Evolutionary conservation across 805 yeast genomes (phyloP).

Genomic region (Lipomyces spencermartinsiae): DNA sequence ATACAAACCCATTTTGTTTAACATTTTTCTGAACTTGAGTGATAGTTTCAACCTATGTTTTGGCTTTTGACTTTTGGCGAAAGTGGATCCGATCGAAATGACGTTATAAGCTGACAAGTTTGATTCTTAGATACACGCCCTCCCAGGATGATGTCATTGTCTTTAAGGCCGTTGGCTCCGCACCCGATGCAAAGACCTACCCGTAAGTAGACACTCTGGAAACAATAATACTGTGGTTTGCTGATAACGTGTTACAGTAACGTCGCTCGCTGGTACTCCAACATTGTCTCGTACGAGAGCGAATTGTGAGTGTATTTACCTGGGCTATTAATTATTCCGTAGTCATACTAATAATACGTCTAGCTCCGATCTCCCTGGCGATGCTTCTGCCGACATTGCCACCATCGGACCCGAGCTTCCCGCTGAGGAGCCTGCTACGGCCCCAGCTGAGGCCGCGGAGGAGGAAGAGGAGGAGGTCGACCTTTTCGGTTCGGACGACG

Average conservation of each 20-base stretch:
- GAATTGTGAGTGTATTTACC: slow-evolving; percentile 69
- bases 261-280: slow-evolving; percentile 98
- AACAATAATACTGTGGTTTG: neutral
- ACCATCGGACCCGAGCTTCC: slow-evolving; percentile 48
- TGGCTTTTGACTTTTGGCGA: neutral
- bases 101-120: neutral
- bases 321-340: neutral
- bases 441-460: slow-evolving; percentile 64
- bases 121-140: slow-evolving; percentile 69
- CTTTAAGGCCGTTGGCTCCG: slow-evolving; percentile 78
- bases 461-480: slow-evolving; percentile 93
- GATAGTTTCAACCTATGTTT: slow-evolving; percentile 5
- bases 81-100: neutral
- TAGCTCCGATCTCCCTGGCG: slow-evolving; percentile 69
- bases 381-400: slow-evolving; percentile 52
- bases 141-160: slow-evolving; percentile 95
- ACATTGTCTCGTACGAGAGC: slow-evolving; percentile 90
- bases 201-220: slow-evolving; percentile 53
- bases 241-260: slow-evolving; percentile 47
- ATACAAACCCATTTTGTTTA: slow-evolving; percentile 64
- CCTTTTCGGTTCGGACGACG: slow-evolving; percentile 92
- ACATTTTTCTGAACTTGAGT: slow-evolving; percentile 49
- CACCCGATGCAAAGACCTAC: slow-evolving; percentile 67
- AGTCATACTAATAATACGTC: neutral
- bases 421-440: slow-evolving; percentile 53